Percentiles rank a stretch among this genome's conserved stretches.
Conservation (phyloP, 202 grass and related monocot genomes). For the Schoenoplectus tabernaemontani region DNA sequence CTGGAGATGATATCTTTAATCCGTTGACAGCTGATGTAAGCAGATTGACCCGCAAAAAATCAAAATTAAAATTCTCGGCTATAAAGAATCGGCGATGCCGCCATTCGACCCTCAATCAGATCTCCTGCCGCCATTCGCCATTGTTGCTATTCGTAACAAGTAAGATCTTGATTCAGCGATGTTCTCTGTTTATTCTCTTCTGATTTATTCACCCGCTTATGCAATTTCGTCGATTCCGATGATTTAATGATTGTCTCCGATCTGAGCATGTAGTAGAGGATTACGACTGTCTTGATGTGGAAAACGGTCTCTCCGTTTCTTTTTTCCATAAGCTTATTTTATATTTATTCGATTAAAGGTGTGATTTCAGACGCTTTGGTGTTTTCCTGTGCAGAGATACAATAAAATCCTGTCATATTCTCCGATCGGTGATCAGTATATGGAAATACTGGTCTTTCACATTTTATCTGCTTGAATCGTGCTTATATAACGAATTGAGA, state of each 20-base stretch:
- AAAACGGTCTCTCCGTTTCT: neutral
- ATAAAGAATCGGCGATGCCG: neutral
- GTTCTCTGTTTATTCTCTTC: neutral
- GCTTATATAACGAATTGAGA: neutral
- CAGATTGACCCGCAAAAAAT: neutral
- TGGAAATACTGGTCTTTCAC: neutral
- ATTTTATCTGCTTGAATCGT: neutral
- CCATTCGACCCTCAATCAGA: neutral
- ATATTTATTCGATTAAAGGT: neutral
- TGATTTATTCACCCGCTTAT: neutral
- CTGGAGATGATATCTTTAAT: no score
- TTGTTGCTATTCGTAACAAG: neutral
- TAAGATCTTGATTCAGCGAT: conserved; percentile 8
- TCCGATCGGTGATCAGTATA: neutral
- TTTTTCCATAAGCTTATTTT: neutral
- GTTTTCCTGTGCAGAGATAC: neutral
- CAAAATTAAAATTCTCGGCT: neutral
- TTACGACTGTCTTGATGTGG: neutral
- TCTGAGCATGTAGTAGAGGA: neutral
- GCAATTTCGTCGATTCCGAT: neutral
- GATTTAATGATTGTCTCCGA: neutral
- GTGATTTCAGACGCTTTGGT: neutral
- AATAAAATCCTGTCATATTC: neutral
- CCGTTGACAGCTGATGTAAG: neutral
- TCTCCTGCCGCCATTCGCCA: neutral